These are phyloP conservation scores for Ephemerocybe angulata DNA, from an alignment of 768 basidiomycete species.

Conservation along the genomic window DNA sequence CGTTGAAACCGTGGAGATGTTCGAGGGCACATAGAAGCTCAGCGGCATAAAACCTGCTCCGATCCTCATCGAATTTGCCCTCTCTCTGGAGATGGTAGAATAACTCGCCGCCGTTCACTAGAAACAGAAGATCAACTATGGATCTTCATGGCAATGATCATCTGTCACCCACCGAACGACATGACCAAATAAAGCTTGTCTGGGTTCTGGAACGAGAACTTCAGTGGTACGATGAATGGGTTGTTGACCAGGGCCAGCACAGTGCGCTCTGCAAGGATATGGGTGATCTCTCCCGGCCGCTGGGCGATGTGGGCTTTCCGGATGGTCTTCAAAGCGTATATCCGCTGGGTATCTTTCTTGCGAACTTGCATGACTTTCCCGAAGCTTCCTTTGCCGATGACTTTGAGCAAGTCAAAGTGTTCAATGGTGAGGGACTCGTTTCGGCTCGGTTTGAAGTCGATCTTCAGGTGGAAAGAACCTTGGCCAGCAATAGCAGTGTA, in stretches of 20 bases:
- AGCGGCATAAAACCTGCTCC: conserved; percentile 97
- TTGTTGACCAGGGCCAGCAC: conserved; percentile 97
- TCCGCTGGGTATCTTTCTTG: conserved; percentile 96
- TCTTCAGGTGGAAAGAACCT: conserved; percentile 93
- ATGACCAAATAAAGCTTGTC: conserved; percentile 97
- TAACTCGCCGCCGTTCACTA: conserved; percentile 95
- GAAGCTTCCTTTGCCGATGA: conserved; percentile 96
- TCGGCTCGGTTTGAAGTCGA: conserved; percentile 86
- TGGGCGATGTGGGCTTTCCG: conserved; percentile 97
- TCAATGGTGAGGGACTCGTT: conserved; percentile 90
- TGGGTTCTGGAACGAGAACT: conserved; percentile 97
- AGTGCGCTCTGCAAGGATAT: conserved; percentile 95
- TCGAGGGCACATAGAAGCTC: conserved; percentile 93
- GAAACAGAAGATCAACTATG: background rate
- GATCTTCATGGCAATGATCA: background rate
- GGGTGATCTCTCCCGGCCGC: conserved; percentile 94
- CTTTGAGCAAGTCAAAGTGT: conserved; percentile 93
- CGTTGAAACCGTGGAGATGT: conserved; percentile 95
- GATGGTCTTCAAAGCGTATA: conserved; percentile 98
- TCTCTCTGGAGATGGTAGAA: conserved; percentile 98
- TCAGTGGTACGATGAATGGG: conserved; percentile 98
- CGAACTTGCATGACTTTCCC: conserved; percentile 99
- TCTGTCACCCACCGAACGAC: conserved; percentile 71
- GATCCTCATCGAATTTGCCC: conserved; percentile 90
- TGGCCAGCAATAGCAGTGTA: conserved; percentile 77